Evolutionary conservation across 352 stramenopile genomes (phyloP).

Genomic region (Phytophthora rubi): DNA sequence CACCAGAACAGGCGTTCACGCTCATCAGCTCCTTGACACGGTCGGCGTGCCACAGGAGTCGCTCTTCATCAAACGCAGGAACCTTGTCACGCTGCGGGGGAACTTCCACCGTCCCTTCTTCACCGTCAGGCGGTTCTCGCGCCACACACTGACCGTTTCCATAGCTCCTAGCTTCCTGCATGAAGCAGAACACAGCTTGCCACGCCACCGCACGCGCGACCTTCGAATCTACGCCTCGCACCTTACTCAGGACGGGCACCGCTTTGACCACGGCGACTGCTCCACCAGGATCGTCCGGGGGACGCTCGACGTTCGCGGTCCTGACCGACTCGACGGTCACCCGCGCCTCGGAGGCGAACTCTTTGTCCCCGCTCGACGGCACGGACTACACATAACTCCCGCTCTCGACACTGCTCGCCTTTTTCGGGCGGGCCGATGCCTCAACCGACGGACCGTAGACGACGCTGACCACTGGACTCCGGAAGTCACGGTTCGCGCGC

Average conservation of each 20-base stretch:
- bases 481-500: slow-evolving; percentile 6
- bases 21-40: neutral
- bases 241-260: neutral
- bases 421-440: too few species aligned
- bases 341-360: neutral
- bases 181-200: neutral
- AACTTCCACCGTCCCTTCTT: neutral
- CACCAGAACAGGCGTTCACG: too few species aligned
- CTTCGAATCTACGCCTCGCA: neutral
- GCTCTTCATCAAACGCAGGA: neutral
- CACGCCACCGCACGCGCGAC: neutral
- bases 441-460: neutral
- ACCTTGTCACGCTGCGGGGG: slow-evolving; percentile 4
- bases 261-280: neutral
- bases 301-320: neutral
- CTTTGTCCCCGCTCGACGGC: neutral
- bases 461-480: neutral
- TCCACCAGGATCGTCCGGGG: neutral
- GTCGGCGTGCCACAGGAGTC: neutral
- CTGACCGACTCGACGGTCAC: neutral
- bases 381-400: neutral
- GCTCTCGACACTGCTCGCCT: neutral
- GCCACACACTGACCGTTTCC: neutral
- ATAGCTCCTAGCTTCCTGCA: neutral
- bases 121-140: neutral